Base-by-base conservation (phyloP, 2,329 filamentous ascomycete genomes). In the Aspergillus hiratsukae region DNA sequence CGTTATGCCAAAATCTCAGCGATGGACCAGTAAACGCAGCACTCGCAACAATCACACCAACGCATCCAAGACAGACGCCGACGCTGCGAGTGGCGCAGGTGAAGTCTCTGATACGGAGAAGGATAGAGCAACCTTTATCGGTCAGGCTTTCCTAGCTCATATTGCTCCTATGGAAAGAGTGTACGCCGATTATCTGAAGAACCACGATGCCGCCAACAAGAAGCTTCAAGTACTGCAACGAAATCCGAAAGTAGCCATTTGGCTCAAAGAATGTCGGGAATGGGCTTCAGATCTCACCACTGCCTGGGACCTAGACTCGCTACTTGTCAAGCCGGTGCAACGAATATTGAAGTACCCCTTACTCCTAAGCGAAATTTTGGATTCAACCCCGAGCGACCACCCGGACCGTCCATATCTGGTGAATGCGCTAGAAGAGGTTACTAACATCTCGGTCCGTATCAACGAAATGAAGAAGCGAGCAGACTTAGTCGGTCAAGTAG, bases 241-340 rank as follows among this genome's bases (percentile, higher is more conserved):
- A 25, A 62, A 88, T 80, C 70, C 87, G 76, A 80, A 88, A 23
- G 81, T 87, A 46, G 78, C 79, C 48, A 83, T 96, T 51, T 99
- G 94, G 94, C 80, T 97, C 50, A 88, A 88, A 57, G 93, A 97
- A 73, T 99, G 94, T 74, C 91, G 94, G 67, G 87, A 91, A 64
- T 92, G 93, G 67, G 92, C 93, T 11, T 89, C 91, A 64, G 94
- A 97, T 70, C 82, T 99, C 61, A 99, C 94, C 0, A 86, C 87
- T 27, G 93, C 94, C 0, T 99, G 94, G 94, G 90, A 96, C 72
- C 75, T 99, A 58, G 92, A 97, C 72, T 96, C 94, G 0, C 80
- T 99, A n/a, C 83, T 99, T 21, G 93, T 99, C 69, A 99, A 99
- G 74, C 94, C 94, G 1, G 92, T 96, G 72, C 94, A 99, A 75